Conservation (phyloP, 164 flowering plant species). For the Annona squamosa region DNA sequence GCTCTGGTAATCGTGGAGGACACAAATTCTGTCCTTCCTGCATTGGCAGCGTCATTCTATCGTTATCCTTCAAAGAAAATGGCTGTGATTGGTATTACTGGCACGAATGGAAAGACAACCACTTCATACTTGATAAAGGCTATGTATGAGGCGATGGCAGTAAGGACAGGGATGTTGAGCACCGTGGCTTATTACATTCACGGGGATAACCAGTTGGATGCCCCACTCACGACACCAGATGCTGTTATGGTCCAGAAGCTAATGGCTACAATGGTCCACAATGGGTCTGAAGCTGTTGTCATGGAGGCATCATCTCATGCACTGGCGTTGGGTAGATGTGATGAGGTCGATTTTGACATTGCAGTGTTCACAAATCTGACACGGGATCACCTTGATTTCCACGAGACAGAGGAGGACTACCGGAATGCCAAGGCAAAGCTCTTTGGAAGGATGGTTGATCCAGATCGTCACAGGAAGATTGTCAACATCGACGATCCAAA, state of each 20-base stretch:
- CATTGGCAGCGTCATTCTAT: constrained; percentile 75
- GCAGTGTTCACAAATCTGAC: constrained; percentile 83
- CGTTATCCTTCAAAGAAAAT: constrained; percentile 64
- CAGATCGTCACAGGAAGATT: constrained; percentile 74
- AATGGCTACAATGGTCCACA: constrained; percentile 92
- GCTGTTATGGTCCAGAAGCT: constrained; percentile 76
- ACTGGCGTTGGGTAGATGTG: constrained; percentile 60
- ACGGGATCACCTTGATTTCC: constrained; percentile 58
- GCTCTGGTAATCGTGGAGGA: constrained; percentile 94
- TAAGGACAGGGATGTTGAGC: constrained; percentile 87
- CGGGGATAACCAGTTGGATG: constrained; percentile 78
- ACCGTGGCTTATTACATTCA: constrained; percentile 67
- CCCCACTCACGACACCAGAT: constrained; percentile 49
- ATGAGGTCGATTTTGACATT: constrained; percentile 87
- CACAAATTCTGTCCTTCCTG: constrained; percentile 63
- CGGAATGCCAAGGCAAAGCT: constrained; percentile 62
- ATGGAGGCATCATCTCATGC: constrained; percentile 83
- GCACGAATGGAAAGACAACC: constrained; percentile 85
- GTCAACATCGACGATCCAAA: constrained; percentile 87
- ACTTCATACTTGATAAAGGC: constrained; percentile 67
- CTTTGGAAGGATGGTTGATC: constrained; percentile 80
- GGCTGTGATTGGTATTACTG: constrained; percentile 89
- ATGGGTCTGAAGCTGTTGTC: constrained; percentile 93
- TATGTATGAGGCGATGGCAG: constrained; percentile 89
- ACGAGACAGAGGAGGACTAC: constrained; percentile 70